Base-by-base conservation (phyloP, 805 yeast species). In the Candida krabiensis region DNA sequence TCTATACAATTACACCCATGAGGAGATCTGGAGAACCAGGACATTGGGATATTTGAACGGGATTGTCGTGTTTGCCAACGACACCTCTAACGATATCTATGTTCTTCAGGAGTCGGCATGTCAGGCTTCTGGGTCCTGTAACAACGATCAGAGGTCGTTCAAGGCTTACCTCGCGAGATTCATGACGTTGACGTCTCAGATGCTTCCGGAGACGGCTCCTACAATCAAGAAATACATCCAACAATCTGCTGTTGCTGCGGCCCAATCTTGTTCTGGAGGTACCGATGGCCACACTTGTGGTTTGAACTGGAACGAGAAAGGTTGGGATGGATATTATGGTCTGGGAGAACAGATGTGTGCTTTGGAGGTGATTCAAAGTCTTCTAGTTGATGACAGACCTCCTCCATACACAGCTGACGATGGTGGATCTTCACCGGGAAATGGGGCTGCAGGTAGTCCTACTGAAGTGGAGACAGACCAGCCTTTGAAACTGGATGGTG, bases 81-180 rank as follows among this genome's bases (percentile, higher is more conserved):
- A 64, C 25, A 63, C 66, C 30, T 25, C 30, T 5, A 31, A 35
- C 18, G 46, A 28, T 23, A 29, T n/a, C 19, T 42, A 40, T 22
- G 66, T 86, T 33, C 72, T 87, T 78, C 85, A 72, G 55, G 98
- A 90, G 60, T 82, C 83, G 5, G 88, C 96, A 1, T 90, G 97
- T 63, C 95, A 86, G 68, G 69, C 71, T 13, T 49, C 66, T 2
- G 58, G 56, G 7, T 68, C 71, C 27, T 90, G 98, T 69, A 77
- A 86, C 63, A 82, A 77, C 38, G 97, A 90, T 69, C 96, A 90
- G 69, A 73, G 96, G 43, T 79, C 93, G n/a, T 90, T 91, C 73
- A 87, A 86, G 67, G 96, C 96, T 1, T 85, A 83, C 51, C 73
- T 86, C 50, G 58, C 88, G 2, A 70, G 96, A 40, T 81, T 81